Base-by-base conservation (phyloP, 73 alveolate genomes). In the Diophrys sp. region DNA sequence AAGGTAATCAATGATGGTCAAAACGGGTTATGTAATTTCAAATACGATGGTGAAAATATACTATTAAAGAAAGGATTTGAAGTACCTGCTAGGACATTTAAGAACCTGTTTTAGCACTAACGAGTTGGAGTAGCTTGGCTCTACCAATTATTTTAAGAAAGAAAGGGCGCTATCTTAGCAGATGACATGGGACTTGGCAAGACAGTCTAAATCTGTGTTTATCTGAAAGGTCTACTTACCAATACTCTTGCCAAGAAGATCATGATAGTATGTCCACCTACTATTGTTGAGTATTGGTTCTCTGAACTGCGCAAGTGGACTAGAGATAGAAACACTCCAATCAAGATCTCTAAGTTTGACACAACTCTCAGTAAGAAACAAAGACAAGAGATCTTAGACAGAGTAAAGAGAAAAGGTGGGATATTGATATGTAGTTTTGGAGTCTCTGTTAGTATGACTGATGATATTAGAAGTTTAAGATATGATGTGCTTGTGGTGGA, bases 401-500 rank as follows among this genome's bases (percentile, higher is more conserved):
- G 67, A 23, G 33, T 83, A 26, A 83, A 77, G 33, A 74, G 71
- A 73, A 81, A 81, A 75, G 92, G 90, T 8, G 92, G 89, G 0
- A 83, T 88, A 28, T 71, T 90, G 73, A 87, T 90, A 26, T 68
- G 87, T 29, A 75, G 90, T 32, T 90, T 82, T 74, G 96, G 94
- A 28, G 79, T 90, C 83, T 71, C 83, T n/a, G 71, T 80, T 0
- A 78, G 81, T 56, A 87, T 76, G 44, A 78, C 57, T 56, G 34
- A 53, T n/a, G 33, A 69, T 31, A 67, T 85, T 0, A 57, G 75
- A 33, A 84, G 73, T 0, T 30, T 85, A 54, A 54, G 93, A 23
- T 85, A 85, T 72, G 98, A 93, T 71, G 71, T 93, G 27, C 70
- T 93, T 24, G 88, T 93, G 53, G 91, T 93, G 57, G 98, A 93